Evolutionary conservation across 129 eudicot genomes (phyloP), one percentile per base, ranked within the genome.

Genomic region (Erigeron canadensis): DNA sequence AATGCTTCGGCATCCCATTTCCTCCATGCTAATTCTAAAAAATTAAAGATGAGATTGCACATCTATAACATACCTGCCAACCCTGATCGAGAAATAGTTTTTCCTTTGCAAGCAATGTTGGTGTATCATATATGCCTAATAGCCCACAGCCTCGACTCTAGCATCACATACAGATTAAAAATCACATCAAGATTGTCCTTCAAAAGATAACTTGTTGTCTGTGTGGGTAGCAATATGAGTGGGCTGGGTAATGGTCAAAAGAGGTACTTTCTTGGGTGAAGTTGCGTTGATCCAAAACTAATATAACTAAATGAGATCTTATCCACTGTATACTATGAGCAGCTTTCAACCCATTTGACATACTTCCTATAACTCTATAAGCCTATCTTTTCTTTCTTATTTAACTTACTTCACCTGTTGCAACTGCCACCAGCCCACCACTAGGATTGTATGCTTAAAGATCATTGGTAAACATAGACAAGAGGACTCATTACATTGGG

Each of bases 61-160:
- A 68, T 43, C 18, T 56, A 79, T 67, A 59, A 10, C 42, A 55
- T 86, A 95, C 99, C 99, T 95, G 96, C 99, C 99, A 95, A 73
- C 99, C 99, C 38, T 86, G 89, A 72, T 90, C 97, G 44, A 95
- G 90, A 65, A 95, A 95, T 69, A 95, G 96, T 19, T 78, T 86
- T 78, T 95, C 97, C 86, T 90, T 95, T 37, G 89, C 94, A 54
- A 37, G 82, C 82, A 95, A 78, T 50, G 99, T 95, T 48, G 99
- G 99, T 70, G 99, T 95, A 65, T 80, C 97, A 80, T 95, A 72
- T 50, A 95, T 87, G 79, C 99, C 88, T 72, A 95, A 79, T 34
- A 95, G 71, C 9, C 82, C 96, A 79, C 99, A 95, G 22, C 99
- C 99, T 69, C 99, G 96, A 78, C 97, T 87, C 99, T 90, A 83